Base-by-base conservation (phyloP, 768 basidiomycete species). In the Baorangia bicolor region DNA sequence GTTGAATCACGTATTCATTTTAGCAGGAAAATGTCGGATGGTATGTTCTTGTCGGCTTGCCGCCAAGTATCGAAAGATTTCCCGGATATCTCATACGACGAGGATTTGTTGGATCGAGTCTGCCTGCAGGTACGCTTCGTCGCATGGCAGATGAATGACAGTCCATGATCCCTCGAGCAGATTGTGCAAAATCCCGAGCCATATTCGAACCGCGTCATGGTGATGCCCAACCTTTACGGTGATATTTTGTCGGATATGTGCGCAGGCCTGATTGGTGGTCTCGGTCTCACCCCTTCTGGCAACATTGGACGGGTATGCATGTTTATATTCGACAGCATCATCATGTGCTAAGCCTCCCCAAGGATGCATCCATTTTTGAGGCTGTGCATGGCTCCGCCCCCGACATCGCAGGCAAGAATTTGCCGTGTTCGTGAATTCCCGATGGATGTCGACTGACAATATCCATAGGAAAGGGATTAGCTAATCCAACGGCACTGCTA, bases 331-430 rank as follows among this genome's bases (percentile, higher is more conserved):
- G 52, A n/a, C 30, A 23, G 16, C 35, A 61, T 35, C 25, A 53
- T 14, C 58, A 41, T 51, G 12, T 47, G 59, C 61, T 66, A n/a
- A 59, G 49, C 60, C 33, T 65, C 33, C 33, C 37, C 55, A 25
- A 94, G 90, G 94, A 98, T 73, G 97, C 97, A 34, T 98, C 95
- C 52, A 99, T 99, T 73, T 99, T 98, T 65, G 97, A 99, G 77
- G 97, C 97, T 58, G 97, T 99, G 12, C 97, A 99, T 75, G 97
- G 97, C 53, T 98, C 95, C 20, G 97, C 97, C 8, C 96, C 97
- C n/a, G 97, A 98, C 73, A 99, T 98, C 69, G 96, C 92, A 61
- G 95, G 92, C 78, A n/a, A n/a, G n/a, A n/a, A 76, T 69, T 78
- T 75, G 57, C 47, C 9, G 35, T 46, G 33, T 43, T 51, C 34